Base-by-base conservation (phyloP, 2,329 filamentous ascomycete species). In the Eutypa lata region DNA sequence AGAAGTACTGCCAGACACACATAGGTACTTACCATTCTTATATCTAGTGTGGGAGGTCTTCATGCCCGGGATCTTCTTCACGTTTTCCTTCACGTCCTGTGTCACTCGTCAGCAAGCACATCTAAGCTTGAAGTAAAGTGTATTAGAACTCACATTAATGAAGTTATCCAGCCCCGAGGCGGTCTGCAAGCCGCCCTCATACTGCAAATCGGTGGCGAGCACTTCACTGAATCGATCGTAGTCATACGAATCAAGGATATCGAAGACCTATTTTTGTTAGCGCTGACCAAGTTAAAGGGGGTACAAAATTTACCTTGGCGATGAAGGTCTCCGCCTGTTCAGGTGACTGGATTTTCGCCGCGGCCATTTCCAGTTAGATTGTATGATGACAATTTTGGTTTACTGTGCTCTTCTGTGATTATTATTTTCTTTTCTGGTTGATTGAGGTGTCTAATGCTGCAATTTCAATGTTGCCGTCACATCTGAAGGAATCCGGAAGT, bases 191-290 rank as follows among this genome's bases (percentile, higher is more conserved):
- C 48, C 48, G 18, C 48, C 48, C 26, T 40, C 37, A 18, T 42
- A 49, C 33, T 49, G n/a, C 48, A 49, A 24, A 26, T 49, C 48
- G 13, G 37, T 28, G 7, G 48, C 33, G 6, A 49, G 26, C 18
- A 49, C 37, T 16, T 49, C 48, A n/a, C 24, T 22, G 21, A 49
- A 49, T 22, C 48, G 48, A 26, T 42, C 48, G 33, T 49, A 49
- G 26, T 49, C 33, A 14, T 49, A 49, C 18, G 48, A 49, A 24
- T 49, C 48, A 19, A 49, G 48, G 13, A 49, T 49, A 7, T 49
- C 48, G 37, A 49, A 49, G 19, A 31, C 26, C 26, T 31, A 31
- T 31, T 5, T 31, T 31, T 31, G 10, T 31, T 31, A 31, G 26
- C 10, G 26, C 10, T 5, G 26, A 10, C 26, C 10, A 31, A 31